Percentiles rank a stretch among this genome's conserved stretches.
Evolutionary conservation across 75 land plant species (phyloP).

Genomic region (Picea sitchensis): DNA sequence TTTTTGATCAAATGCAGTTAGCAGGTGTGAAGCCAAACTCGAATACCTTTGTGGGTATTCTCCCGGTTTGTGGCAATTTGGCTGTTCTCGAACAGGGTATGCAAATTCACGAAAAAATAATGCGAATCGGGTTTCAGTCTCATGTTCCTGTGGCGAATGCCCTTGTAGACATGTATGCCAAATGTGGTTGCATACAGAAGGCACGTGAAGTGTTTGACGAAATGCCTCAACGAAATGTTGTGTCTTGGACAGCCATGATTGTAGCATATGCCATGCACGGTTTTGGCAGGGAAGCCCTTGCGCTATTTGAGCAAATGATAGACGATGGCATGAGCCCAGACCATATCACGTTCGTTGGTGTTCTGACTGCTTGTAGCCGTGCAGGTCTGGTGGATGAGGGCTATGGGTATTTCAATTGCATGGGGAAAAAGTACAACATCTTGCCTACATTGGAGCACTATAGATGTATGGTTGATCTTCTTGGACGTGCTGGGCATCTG

Average conservation of each 20-base stretch:
- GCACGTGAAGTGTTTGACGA: constrained; percentile 26
- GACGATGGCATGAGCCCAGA: constrained; percentile 29
- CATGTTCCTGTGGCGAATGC: constrained; percentile 30
- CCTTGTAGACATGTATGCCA: constrained; percentile 64
- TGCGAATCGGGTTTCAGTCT: constrained; percentile 45
- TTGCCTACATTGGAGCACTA: constrained; percentile 41
- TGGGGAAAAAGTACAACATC: constrained; percentile 29
- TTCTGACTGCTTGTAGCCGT: constrained; percentile 55
- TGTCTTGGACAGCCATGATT: constrained; percentile 54
- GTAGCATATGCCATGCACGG: constrained; percentile 47
- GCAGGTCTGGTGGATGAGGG: constrained; percentile 53
- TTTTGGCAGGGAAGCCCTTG: constrained; percentile 20
- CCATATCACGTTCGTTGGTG: constrained; percentile 55
- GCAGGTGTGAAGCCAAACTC: constrained; percentile 30
- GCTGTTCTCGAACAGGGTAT: constrained; percentile 42
- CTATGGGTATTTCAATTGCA: constrained; percentile 27
- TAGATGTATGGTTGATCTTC: constrained; percentile 60
- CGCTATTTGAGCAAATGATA: constrained; percentile 53
- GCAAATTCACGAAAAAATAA: constrained; percentile 30
- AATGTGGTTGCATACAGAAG: constrained; percentile 47
- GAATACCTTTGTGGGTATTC: constrained; percentile 34
- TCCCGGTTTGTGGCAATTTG: constrained; percentile 38
- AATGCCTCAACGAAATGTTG: constrained; percentile 13
- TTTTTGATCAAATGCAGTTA: constrained; percentile 30
- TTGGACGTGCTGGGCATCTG: constrained; percentile 54